Conservation (phyloP, 2,329 filamentous ascomycete species). For the Neofusicoccum kwambonambiense region DNA sequence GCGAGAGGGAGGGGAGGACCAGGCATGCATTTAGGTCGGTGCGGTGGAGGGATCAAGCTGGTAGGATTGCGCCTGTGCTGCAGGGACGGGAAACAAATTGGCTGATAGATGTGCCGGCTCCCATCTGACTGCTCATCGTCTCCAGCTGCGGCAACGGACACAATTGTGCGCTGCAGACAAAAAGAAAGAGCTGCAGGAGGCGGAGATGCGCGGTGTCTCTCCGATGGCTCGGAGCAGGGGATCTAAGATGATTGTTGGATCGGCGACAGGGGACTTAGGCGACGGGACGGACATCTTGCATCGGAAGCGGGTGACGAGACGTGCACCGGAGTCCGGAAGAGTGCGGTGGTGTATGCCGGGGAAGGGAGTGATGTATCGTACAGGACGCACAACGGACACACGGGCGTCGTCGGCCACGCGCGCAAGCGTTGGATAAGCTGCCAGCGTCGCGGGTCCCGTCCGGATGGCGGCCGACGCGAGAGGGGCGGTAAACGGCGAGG, state of each 20-base stretch:
- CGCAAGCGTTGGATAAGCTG: too few species aligned
- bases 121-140: neutral
- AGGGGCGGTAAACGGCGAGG: too few species aligned
- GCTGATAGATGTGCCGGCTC: neutral
- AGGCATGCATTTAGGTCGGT: neutral
- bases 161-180: too few species aligned
- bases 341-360: neutral
- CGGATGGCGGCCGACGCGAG: neutral
- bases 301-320: neutral
- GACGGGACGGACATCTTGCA: neutral
- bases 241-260: too few species aligned
- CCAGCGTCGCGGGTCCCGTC: too few species aligned
- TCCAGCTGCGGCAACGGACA: neutral
- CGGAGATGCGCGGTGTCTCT: too few species aligned
- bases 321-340: neutral
- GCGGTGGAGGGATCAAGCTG: conserved; percentile 4
- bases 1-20: neutral
- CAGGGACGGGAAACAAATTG: neutral
- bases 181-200: too few species aligned
- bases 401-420: too few species aligned
- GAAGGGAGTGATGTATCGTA: neutral
- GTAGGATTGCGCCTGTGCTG: neutral
- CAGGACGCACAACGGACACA: neutral
- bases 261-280: too few species aligned
- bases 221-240: too few species aligned